Conservation (phyloP, 306 rosid genomes). For the Dalbergia cultrata region DNA sequence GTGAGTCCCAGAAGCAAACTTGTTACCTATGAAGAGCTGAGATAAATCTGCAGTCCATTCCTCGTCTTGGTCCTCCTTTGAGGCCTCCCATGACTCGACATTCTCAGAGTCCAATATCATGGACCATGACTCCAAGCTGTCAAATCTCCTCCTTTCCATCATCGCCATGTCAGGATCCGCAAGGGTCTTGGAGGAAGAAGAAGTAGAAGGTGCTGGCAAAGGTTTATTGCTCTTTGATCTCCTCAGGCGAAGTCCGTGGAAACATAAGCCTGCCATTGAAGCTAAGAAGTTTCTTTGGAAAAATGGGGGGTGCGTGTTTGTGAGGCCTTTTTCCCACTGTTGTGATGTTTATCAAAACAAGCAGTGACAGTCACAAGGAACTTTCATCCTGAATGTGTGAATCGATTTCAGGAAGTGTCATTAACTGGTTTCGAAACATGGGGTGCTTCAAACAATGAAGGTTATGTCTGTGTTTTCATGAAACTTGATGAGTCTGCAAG, state of each 20-base stretch:
- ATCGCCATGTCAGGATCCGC: conserved; percentile 65
- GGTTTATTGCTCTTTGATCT: conserved; percentile 72
- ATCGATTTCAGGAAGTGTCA: conserved; percentile 80
- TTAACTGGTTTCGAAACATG: conserved; percentile 87
- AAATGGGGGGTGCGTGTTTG: background rate
- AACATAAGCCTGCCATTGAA: conserved; percentile 81
- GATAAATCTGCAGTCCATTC: conserved; percentile 98
- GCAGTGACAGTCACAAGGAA: conserved; percentile 55
- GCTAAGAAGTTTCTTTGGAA: conserved; percentile 18
- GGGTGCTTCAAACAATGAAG: conserved; percentile 48
- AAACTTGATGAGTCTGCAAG: conserved; percentile 44
- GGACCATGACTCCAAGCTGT: conserved; percentile 97
- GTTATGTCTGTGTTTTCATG: conserved; percentile 2
- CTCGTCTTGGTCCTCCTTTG: conserved; percentile 79
- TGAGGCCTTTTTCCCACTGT: background rate
- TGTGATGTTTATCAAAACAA: conserved; percentile 42
- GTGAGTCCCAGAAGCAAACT: conserved; percentile 95
- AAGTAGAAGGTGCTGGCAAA: conserved; percentile 62
- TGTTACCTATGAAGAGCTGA: conserved; percentile 93
- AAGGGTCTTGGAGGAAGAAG: conserved; percentile 57
- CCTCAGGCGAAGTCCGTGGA: conserved; percentile 64
- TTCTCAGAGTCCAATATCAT: conserved; percentile 96
- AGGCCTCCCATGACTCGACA: conserved; percentile 93
- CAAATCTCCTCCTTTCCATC: conserved; percentile 90
- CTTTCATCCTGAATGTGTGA: conserved; percentile 84